A percentile compares a stretch with the other conserved stretches of the same genome.
Evolutionary conservation across 768 basidiomycete species (phyloP).

Genomic region (Mycena leptocephala): DNA sequence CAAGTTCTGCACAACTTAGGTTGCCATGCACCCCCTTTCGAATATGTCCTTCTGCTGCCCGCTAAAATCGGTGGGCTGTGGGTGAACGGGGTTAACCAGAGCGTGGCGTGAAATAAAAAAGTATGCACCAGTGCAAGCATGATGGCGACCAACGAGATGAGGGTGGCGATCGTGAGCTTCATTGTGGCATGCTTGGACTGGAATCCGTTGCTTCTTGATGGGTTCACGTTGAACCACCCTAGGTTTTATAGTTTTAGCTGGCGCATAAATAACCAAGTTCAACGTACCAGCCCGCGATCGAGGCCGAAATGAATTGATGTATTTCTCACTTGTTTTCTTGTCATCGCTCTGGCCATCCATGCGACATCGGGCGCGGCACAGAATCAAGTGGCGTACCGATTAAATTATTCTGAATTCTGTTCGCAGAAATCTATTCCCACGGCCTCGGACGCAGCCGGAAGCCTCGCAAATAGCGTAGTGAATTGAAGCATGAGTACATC

Average conservation of each 20-base stretch:
- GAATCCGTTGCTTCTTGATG: not conserved
- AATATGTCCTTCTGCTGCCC: too few species aligned
- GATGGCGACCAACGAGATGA: too few species aligned
- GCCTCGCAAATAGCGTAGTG: not conserved
- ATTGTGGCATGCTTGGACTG: not conserved
- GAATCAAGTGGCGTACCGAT: not conserved
- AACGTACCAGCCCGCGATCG: not conserved
- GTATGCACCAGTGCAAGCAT: too few species aligned
- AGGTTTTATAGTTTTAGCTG: not conserved
- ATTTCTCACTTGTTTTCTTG: not conserved
- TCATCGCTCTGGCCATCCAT: not conserved
- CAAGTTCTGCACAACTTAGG: too few species aligned
- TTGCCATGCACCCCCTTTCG: too few species aligned
- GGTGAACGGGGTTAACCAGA: too few species aligned
- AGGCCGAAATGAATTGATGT: not conserved
- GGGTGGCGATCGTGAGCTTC: not conserved
- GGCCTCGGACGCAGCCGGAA: too few species aligned
- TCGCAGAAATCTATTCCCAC: not conserved
- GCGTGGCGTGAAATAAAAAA: too few species aligned
- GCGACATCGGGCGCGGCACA: not conserved
- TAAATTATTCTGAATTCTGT: not conserved
- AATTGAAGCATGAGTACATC: not conserved
- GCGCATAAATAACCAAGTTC: not conserved
- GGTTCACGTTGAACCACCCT: not conserved
- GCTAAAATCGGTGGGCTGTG: too few species aligned